phyloP scores from a whole-genome alignment of 345 rosid species.

The Durio zibethinus region DNA sequence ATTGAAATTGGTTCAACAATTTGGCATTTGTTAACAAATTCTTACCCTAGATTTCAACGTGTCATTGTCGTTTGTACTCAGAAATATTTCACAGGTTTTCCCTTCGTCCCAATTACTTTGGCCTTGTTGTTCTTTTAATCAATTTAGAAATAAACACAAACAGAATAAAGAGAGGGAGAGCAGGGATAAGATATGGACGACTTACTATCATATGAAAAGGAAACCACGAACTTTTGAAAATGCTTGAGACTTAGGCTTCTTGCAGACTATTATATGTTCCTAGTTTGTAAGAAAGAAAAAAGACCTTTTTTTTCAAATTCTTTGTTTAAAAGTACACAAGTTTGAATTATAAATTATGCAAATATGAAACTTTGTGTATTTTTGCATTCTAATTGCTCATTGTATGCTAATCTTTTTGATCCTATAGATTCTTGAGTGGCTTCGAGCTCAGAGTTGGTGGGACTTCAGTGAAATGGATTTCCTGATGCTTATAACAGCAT shows the following conservation, averaged over 20 bases:
- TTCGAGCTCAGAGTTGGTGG: conserved; percentile 82
- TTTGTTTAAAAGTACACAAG: not conserved
- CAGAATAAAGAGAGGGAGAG: not conserved
- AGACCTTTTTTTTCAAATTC: not conserved
- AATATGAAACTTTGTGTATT: not conserved
- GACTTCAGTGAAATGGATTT: conserved; percentile 85
- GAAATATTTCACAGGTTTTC: not conserved
- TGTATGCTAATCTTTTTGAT: conserved; percentile 13
- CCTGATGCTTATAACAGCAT: conserved; percentile 80
- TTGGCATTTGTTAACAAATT: not conserved
- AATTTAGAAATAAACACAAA: not conserved
- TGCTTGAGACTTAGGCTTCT: not conserved
- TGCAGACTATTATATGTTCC: not conserved
- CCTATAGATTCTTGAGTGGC: conserved; percentile 89
- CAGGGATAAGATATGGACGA: not conserved
- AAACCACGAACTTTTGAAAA: not conserved
- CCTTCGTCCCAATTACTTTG: not conserved
- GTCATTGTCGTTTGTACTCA: not conserved
- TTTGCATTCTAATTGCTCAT: not conserved
- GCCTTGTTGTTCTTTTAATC: not conserved
- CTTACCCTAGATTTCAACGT: not conserved
- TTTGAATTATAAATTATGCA: not conserved
- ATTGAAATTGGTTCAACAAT: not conserved
- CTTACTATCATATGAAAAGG: not conserved
- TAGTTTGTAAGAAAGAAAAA: not conserved